Evolutionary conservation across 1,139 yeast genomes (phyloP).

Genomic region (Wickerhamomyces sp.): DNA sequence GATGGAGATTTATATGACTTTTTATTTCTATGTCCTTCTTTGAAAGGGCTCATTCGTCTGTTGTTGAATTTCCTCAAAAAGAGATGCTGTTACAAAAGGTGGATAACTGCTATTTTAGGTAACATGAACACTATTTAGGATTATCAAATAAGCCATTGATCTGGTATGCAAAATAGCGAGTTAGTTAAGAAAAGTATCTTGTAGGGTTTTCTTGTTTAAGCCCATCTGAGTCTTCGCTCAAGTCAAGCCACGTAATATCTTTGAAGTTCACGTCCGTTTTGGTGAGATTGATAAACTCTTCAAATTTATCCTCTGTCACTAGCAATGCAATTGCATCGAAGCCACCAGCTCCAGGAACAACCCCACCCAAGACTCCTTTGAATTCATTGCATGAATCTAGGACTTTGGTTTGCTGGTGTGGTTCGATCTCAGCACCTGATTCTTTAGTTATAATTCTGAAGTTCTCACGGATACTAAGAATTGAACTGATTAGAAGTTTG

Average conservation of each 20-base stretch:
- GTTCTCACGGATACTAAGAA: slow-evolving; percentile 46
- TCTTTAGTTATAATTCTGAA: slow-evolving; percentile 55
- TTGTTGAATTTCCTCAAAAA: no score
- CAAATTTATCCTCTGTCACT: slow-evolving; percentile 45
- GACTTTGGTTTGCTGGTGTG: slow-evolving; percentile 64
- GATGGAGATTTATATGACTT: no score
- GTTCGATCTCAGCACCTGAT: slow-evolving; percentile 88
- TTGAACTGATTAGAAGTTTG: slow-evolving; percentile 31
- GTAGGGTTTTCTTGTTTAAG: slow-evolving; percentile 27
- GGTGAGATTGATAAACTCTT: slow-evolving; percentile 34
- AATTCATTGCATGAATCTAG: slow-evolving; percentile 55
- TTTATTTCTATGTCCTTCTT: no score
- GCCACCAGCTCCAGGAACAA: slow-evolving; percentile 99
- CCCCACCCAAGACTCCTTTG: slow-evolving; percentile 85
- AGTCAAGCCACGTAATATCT: slow-evolving; percentile 59
- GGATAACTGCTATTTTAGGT: no score
- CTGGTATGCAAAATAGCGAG: no score
- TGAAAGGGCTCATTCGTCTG: no score
- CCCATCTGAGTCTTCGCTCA: slow-evolving; percentile 58
- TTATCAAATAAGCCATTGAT: no score
- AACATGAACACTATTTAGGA: no score
- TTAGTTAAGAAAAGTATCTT: no score
- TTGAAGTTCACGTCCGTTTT: slow-evolving; percentile 28
- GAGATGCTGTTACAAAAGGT: no score
- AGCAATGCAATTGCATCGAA: slow-evolving; percentile 84